Evolutionary conservation across 1,139 yeast genomes (phyloP).

Genomic region (Lodderomyces beijingensis): DNA sequence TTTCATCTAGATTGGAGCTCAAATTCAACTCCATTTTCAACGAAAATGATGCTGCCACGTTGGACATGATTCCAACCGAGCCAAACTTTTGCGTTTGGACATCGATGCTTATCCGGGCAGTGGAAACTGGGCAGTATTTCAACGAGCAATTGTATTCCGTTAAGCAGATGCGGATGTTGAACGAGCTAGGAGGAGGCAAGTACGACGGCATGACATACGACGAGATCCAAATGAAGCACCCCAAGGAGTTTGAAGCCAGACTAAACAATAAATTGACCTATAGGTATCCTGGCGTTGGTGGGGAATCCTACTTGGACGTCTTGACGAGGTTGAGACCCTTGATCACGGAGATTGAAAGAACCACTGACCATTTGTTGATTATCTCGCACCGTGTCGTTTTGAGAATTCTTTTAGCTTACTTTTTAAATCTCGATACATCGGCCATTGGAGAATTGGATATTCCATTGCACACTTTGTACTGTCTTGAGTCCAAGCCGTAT

Average conservation of each 20-base stretch:
- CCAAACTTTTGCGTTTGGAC: constrained; percentile 91
- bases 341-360: constrained; percentile 88
- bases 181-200: constrained; percentile 89
- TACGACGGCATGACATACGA: constrained; percentile 90
- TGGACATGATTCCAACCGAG: constrained; percentile 40
- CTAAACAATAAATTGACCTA: constrained; percentile 72
- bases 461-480: constrained; percentile 85
- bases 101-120: constrained; percentile 73
- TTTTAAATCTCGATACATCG: constrained; percentile 77
- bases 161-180: constrained; percentile 89
- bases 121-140: constrained; percentile 74
- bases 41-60: constrained; percentile 20
- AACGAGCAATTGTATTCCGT: constrained; percentile 70
- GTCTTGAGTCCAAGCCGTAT: constrained; percentile 88
- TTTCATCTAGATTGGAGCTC: constrained; percentile 39
- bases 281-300: constrained; percentile 96
- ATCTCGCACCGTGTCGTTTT: constrained; percentile 90
- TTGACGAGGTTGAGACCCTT: constrained; percentile 85
- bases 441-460: constrained; percentile 87
- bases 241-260: constrained; percentile 76
- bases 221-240: constrained; percentile 66
- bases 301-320: constrained; percentile 91
- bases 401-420: constrained; percentile 81
- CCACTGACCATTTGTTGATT: constrained; percentile 79
- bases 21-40: constrained; percentile 31